Evolutionary conservation across 2,329 filamentous ascomycete genomes (phyloP), one percentile per base, ranked within the genome.

Genomic region (Calcarisporium arbuscula): DNA sequence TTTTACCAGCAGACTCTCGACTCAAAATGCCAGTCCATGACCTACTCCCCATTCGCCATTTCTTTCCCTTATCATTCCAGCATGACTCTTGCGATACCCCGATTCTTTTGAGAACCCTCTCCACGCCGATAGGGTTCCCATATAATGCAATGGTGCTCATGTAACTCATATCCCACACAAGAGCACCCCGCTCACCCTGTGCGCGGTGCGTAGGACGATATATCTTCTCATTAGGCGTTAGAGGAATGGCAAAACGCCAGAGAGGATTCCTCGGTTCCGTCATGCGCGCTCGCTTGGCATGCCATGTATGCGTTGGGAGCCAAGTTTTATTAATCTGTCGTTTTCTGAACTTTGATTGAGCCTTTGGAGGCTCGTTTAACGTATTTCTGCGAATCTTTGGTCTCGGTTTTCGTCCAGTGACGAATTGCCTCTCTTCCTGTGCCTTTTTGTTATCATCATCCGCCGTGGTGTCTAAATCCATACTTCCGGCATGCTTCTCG

Each of bases 131-230:
- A 26, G 75, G 64, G 11, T 67, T 62, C 0, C 89, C 92, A 46
- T 82, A 80, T 4, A 96, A 55, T 11, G 81, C 73, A 44, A 96
- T 82, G 2, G 87, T 95, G 47, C 85, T 85, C 66, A 92, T 83
- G 55, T 95, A 98, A 56, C 89, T 96, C 67, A 79, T 85, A 60
- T 98, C 92, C 88, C 90, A 96, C 1, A 80, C 80, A 28, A 96
- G 68, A 16, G 82, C 82, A 5, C 92, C 89, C 44, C 81, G 77
- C 34, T 81, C 72, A 19, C 80, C 79, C 34, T 80, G 77, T 16
- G 86, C 82, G 44, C 89, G 78, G 64, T 96, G 88, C 0, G 86
- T 92, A 29, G 86, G 78, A 32, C 92, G 72, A 55, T 95, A 95
- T 33, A 82, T 80, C 65, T 98, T 98, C 53, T 87, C 81, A 19